Conservation (phyloP, 2,329 filamentous ascomycete species). For the Cercospora beticola region DNA sequence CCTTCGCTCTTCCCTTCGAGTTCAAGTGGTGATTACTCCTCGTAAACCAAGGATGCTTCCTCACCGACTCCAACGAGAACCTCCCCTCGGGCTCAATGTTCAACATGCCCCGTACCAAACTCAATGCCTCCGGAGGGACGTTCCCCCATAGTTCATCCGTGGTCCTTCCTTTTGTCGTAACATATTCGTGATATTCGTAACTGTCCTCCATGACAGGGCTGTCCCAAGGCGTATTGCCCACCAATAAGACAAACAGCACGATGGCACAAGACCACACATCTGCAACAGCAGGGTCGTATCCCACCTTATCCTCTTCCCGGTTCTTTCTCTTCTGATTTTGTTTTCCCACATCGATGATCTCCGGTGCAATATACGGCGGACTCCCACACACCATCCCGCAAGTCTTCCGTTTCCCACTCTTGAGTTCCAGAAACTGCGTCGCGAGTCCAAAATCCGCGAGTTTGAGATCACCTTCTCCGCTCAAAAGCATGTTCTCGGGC, state of each 20-base stretch:
- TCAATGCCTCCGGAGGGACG: constrained; percentile 71
- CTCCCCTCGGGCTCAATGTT: constrained; percentile 70
- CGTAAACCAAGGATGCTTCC: constrained; percentile 93
- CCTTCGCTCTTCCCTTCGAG: constrained; percentile 69
- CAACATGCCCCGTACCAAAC: constrained; percentile 90
- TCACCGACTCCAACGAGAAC: constrained; percentile 83
- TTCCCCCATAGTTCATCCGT: constrained; percentile 86
- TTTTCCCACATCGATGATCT: constrained; percentile 64
- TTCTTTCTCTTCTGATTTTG: constrained; percentile 48
- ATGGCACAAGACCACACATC: constrained; percentile 98
- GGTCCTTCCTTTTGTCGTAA: constrained; percentile 68
- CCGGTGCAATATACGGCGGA: constrained; percentile 94
- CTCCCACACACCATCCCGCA: constrained; percentile 91
- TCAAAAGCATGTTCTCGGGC: constrained; percentile 92
- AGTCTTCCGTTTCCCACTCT: constrained; percentile 72
- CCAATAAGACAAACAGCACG: constrained; percentile 91
- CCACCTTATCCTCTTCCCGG: constrained; percentile 49
- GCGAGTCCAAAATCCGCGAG: constrained; percentile 96
- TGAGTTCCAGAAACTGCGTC: constrained; percentile 79
- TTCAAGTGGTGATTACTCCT: constrained; percentile 75
- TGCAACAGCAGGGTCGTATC: constrained; percentile 75
- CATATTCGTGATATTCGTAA: constrained; percentile 89
- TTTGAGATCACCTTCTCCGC: constrained; percentile 81
- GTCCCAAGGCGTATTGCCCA: constrained; percentile 98
- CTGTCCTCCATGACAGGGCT: constrained; percentile 74